Conservation (phyloP, 1,284 basidiomycete species). For the Cryptococcus neoformans region DNA sequence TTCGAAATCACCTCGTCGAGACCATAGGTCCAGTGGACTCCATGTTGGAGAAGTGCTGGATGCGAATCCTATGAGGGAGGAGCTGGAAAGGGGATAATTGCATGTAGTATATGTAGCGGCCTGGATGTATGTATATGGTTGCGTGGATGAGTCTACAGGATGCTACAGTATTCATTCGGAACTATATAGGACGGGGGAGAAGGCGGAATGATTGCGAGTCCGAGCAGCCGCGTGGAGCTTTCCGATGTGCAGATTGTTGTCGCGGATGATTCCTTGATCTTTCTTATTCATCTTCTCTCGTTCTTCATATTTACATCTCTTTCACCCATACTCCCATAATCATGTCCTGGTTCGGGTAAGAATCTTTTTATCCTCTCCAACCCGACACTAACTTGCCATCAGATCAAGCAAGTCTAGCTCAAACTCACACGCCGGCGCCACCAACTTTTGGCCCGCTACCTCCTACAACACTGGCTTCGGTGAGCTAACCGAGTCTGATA, state of each 20-base stretch:
- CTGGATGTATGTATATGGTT: no score
- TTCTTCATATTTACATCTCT: not conserved
- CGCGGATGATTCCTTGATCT: not conserved
- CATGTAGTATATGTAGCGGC: no score
- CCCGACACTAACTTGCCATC: not conserved
- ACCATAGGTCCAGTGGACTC: no score
- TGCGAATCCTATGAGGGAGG: no score
- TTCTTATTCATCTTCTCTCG: not conserved
- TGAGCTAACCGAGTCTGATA: conserved; percentile 40
- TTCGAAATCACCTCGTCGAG: no score
- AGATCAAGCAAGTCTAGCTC: not conserved
- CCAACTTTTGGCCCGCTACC: conserved; percentile 76
- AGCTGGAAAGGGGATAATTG: no score
- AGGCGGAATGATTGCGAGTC: not conserved
- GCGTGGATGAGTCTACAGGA: no score
- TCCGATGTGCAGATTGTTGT: not conserved
- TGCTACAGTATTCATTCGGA: no score
- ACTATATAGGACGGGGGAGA: not conserved
- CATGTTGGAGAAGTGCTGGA: no score
- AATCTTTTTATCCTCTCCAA: not conserved
- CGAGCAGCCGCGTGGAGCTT: not conserved
- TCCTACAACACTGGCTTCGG: conserved; percentile 45
- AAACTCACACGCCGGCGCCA: conserved; percentile 32
- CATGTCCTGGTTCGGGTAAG: conserved; percentile 41
- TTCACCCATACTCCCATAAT: not conserved